A percentile compares a stretch with the other conserved stretches of the same genome.
Evolutionary conservation across 257 asterid genomes (phyloP).

Genomic region (Mentha longifolia): DNA sequence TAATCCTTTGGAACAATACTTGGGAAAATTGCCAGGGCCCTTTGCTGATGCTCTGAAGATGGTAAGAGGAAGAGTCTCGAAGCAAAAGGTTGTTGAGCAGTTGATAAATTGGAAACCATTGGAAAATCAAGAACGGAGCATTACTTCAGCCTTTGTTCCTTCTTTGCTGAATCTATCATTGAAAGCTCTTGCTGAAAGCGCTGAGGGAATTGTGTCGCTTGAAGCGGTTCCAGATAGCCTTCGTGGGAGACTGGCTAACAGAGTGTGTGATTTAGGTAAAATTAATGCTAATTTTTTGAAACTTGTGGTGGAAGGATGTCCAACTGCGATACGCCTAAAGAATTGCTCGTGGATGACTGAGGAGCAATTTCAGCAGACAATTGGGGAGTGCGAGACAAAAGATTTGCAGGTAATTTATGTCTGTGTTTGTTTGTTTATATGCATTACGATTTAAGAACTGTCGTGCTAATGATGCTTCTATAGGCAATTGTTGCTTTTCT

Average conservation of each 20-base stretch:
- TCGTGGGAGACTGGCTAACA: slow-evolving; percentile 52
- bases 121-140: slow-evolving; percentile 28
- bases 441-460: neutral
- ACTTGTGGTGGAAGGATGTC: slow-evolving; percentile 63
- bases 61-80: slow-evolving; percentile 47
- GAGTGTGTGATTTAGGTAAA: slow-evolving; percentile 59
- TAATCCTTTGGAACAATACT: slow-evolving; percentile 39
- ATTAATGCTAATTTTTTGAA: slow-evolving; percentile 50
- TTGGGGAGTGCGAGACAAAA: slow-evolving; percentile 45
- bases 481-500: slow-evolving; percentile 8
- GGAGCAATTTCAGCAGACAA: slow-evolving; percentile 47
- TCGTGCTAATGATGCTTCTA: slow-evolving; percentile 17
- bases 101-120: slow-evolving; percentile 60
- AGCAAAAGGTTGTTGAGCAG: slow-evolving; percentile 33
- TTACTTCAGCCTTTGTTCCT: slow-evolving; percentile 42
- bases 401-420: slow-evolving; percentile 58
- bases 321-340: slow-evolving; percentile 68
- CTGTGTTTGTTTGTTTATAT: slow-evolving; percentile 25
- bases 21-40: slow-evolving; percentile 51
- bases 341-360: slow-evolving; percentile 77
- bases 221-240: slow-evolving; percentile 60
- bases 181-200: slow-evolving; percentile 61
- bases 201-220: slow-evolving; percentile 68
- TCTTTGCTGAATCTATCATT: slow-evolving; percentile 66
- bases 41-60: slow-evolving; percentile 61